Base-by-base conservation (phyloP, 2,329 filamentous ascomycete species). In the Scopulariopsis brevicaulis region DNA sequence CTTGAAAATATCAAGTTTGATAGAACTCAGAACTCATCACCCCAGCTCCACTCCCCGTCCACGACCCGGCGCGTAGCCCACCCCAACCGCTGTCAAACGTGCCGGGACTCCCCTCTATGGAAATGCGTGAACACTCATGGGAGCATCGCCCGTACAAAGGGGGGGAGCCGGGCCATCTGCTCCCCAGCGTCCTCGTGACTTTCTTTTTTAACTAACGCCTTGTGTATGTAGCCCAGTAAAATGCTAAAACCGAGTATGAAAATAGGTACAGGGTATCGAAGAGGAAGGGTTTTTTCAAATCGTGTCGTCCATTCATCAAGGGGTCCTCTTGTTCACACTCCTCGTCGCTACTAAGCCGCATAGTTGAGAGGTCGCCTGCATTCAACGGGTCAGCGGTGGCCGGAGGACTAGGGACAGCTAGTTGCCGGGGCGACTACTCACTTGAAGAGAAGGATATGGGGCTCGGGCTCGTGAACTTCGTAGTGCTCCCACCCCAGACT, bases 401-500 rank as follows among this genome's bases (percentile, higher is more conserved):
- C 20, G 8, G 6, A 20, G 4, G 22, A 22, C 11, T 32, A 20
- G 20, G n/a, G 20, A 3, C 14, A 22, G 35, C 20, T 14, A 22
- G 46, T 32, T 10, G 25, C 53, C 35, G 40, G 8, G 15, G 20
- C 10, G 28, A 14, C 48, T 46, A 78, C 89, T 72, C 77, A 96
- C 93, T 99, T 99, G 83, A 99, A 99, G 35, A 99, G 83, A 58
- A 99, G 82, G 68, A 99, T 99, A 72, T 99, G 94, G 63, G 94
- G 94, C 76, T 99, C 94, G 51, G 94, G 94, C 73, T 97, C 94
- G 72, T 99, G 94, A 58, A 99, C 94, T 73, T 99, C 94, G 71
- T 99, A 99, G 73, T 99, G 94, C 72, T 97, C 93, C 94, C 94
- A 99, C 59, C 94, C 94, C 67, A 99, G 78, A 77, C 93, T 97